Evolutionary conservation across 129 eudicot species (phyloP), one percentile per base, ranked within the genome.

Genomic region (Centella asiatica): DNA sequence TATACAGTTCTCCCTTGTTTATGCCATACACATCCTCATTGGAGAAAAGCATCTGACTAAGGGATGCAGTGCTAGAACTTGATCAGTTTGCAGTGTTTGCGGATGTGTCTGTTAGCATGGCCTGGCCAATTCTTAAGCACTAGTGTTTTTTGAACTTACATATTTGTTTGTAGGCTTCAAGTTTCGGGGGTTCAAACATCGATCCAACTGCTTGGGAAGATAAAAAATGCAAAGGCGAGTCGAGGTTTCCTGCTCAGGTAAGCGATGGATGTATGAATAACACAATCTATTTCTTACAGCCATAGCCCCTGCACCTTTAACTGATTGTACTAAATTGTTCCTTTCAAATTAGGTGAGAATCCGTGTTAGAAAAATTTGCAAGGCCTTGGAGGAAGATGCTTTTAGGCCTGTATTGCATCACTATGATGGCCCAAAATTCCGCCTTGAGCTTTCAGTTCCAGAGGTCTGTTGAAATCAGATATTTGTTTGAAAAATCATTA

Each of bases 141-240:
- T 20, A 58, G 52, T 71, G 54, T 44, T 57, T 25, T 26, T 47
- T 60, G 54, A 70, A 62, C 48, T 29, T 29, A 27, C 28, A 22
- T 5, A 26, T 53, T 69, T 62, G 63, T 9, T 5, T 53, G 47
- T 72, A 93, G 99, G 99, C 99, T 63, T 51, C 95, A 53, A 82
- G 76, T 55, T 93, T 93, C 76, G 99, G 99, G 64, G 99, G 99
- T 65, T 87, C 99, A 46, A 93, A 93, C 88, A 93, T 93, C 13
- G 99, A 93, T 83, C 87, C 99, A 29, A 87, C 95, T 78, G 99
- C 99, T 60, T 93, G 99, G 99, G 99, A 93, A 80, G 96, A 93
- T 78, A 93, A 88, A 82, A 93, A 93, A 55, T 93, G 99, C 81
- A 93, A 80, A 80, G 99, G 99, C 26, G 99, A 93, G 79, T 93